Evolutionary conservation across 352 stramenopile genomes (phyloP), one percentile per base, ranked within the genome.

Genomic region (Globisporangium spinosum): DNA sequence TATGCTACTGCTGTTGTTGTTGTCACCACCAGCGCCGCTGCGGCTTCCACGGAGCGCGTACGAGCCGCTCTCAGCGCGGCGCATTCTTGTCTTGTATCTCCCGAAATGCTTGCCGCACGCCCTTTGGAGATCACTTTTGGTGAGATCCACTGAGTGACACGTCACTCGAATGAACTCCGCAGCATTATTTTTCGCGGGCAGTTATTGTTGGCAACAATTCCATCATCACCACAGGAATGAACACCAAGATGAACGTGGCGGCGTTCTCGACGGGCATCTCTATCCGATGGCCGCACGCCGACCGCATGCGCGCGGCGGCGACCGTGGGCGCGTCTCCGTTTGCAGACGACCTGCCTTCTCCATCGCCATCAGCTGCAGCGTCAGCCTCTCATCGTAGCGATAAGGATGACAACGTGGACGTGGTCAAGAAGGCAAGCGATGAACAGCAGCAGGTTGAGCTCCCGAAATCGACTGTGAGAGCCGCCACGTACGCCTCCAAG

Each of bases 211-310:
- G 8, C 43, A 51, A 9, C 15, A 47, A 49, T 51, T n/a, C 0
- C 15, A 22, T 51, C 43, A 51, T 51, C 43, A 51, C 43, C 43
- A 51, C 27, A 45, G 34, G 17, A 22, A 34, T 64, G 17, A 22
- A 34, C 58, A 45, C 7, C 17, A 45, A 12, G 47, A 89, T 87
- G 80, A 68, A 89, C 55, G 58, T 70, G 54, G 66, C 75, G n/a
- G 64, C 76, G 40, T 83, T 86, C 64, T 82, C 80, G 56, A 87
- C 80, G 32, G 80, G 80, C 25, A 72, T 89, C 60, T 83, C 80
- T 25, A 77, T 87, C 45, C 77, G 81, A 61, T 83, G 73, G 58
- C 80, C 80, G 25, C 64, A 58, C 43, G 22, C 22, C 17, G 62
- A 66, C 12, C 64, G 55, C 22, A 17, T 34, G 32, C 47, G 22